Conservation (phyloP, 2,329 filamentous ascomycete species). For the Fusarium dlaminii region DNA sequence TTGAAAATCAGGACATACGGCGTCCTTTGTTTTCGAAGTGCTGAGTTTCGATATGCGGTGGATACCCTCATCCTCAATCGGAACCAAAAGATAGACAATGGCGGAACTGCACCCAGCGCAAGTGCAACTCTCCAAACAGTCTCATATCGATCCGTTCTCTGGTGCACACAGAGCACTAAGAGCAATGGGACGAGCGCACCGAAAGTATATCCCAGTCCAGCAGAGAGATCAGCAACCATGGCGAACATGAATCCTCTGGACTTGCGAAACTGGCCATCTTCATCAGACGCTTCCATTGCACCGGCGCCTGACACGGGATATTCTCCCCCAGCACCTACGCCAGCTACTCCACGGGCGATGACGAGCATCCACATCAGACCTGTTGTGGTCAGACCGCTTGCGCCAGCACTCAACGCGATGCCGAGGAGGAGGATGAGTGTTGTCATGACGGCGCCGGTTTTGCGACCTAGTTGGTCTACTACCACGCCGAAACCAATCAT, state of each 20-base stretch:
- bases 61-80: conserved; percentile 5
- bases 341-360: conserved; percentile 8
- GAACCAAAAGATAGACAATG: conserved; percentile 7
- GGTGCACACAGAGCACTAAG: background rate
- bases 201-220: background rate
- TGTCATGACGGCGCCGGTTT: conserved; percentile 6
- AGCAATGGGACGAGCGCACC: background rate
- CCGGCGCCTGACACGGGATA: conserved; percentile 5
- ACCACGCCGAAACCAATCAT: conserved; percentile 3
- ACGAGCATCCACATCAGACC: conserved; percentile 8
- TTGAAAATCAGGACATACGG: background rate
- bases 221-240: conserved; percentile 4
- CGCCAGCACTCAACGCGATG: background rate
- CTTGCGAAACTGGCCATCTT: conserved; percentile 6
- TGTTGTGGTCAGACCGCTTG: background rate
- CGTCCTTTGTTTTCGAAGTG: background rate
- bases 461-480: conserved; percentile 4
- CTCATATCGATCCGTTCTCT: background rate
- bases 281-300: background rate
- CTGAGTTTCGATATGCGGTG: background rate
- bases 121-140: background rate
- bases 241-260: conserved; percentile 10
- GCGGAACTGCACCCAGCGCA: background rate
- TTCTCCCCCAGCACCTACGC: background rate
- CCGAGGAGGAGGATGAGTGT: background rate